Conservation (phyloP, 805 yeast species). For the Debaryomyces castellii region DNA sequence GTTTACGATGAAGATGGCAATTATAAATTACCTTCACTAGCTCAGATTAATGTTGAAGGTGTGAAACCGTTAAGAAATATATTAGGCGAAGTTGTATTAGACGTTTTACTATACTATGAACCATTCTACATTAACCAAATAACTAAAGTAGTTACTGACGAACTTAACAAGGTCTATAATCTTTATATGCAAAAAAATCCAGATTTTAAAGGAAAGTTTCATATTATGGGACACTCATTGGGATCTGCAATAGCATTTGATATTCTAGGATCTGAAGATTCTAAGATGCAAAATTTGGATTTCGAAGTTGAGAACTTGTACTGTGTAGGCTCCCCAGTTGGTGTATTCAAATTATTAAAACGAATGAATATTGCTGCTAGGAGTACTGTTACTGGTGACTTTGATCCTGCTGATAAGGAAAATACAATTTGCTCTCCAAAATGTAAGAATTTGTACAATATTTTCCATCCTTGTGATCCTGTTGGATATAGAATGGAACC, state of each 20-base stretch:
- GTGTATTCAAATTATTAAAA: conserved; percentile 76
- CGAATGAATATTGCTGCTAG: conserved; percentile 57
- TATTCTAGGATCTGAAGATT: conserved; percentile 48
- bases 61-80: conserved; percentile 73
- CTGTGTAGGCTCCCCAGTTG: conserved; percentile 88
- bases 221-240: conserved; percentile 85
- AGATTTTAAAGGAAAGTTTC: conserved; percentile 73
- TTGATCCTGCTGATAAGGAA: conserved; percentile 17
- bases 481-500: conserved; percentile 91
- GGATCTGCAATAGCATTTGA: conserved; percentile 88
- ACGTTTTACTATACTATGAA: conserved; percentile 77
- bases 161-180: conserved; percentile 62
- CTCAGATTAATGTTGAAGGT: conserved; percentile 75
- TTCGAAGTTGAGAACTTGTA: conserved; percentile 77
- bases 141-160: conserved; percentile 55
- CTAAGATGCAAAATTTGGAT: conserved; percentile 42
- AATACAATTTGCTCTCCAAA: conserved; percentile 45
- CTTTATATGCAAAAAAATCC: conserved; percentile 66
- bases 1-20: conserved; percentile 37
- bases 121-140: conserved; percentile 65
- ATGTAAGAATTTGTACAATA: conserved; percentile 69
- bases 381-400: conserved; percentile 15
- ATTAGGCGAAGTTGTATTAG: conserved; percentile 84
- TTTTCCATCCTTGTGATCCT: conserved; percentile 91
- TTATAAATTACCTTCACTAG: conserved; percentile 56